A percentile compares a stretch with the other conserved stretches of the same genome.
phyloP scores from a whole-genome alignment of 23 red algal species.

The Gracilaria caudata region DNA sequence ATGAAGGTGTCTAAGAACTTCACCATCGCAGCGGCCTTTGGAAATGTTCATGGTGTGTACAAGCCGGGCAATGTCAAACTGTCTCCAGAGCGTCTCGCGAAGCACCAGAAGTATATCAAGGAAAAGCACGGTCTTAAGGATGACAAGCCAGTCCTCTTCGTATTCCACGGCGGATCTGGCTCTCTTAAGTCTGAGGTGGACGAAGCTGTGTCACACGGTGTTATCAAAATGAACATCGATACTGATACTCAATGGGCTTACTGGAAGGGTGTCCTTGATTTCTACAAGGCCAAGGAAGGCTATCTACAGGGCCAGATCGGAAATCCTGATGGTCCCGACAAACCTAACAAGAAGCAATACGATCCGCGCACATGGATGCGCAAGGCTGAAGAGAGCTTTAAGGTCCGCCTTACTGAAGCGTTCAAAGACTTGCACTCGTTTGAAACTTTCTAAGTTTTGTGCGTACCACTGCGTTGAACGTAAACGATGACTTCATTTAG shows the following conservation, averaged over 20 bases:
- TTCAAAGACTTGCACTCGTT: slow-evolving; percentile 54
- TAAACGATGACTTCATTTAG: slow-evolving; percentile 12
- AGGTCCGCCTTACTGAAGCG: slow-evolving; percentile 63
- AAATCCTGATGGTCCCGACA: slow-evolving; percentile 77
- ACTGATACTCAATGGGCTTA: slow-evolving; percentile 83
- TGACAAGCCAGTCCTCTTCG: slow-evolving; percentile 71
- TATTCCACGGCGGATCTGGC: slow-evolving; percentile 78
- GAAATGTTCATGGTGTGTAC: slow-evolving; percentile 83
- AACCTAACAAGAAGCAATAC: slow-evolving; percentile 82
- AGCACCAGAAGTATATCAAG: slow-evolving; percentile 78
- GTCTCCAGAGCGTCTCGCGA: slow-evolving; percentile 44
- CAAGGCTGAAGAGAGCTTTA: slow-evolving; percentile 68
- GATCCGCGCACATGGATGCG: slow-evolving; percentile 76
- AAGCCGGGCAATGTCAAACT: slow-evolving; percentile 85
- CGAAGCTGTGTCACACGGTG: slow-evolving; percentile 61
- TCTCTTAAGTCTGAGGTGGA: slow-evolving; percentile 64
- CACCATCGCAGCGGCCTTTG: slow-evolving; percentile 74
- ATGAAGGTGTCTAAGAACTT: slow-evolving; percentile 75
- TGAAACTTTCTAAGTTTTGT: slow-evolving; percentile 48
- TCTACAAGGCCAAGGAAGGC: slow-evolving; percentile 80
- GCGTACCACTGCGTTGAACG: not conserved
- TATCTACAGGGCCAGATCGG: slow-evolving; percentile 76
- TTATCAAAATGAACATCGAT: slow-evolving; percentile 85
- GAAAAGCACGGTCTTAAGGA: slow-evolving; percentile 57
- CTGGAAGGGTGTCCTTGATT: slow-evolving; percentile 70